Conservation (phyloP, 1,284 basidiomycete species). For the Pseudozyma flocculosa region DNA sequence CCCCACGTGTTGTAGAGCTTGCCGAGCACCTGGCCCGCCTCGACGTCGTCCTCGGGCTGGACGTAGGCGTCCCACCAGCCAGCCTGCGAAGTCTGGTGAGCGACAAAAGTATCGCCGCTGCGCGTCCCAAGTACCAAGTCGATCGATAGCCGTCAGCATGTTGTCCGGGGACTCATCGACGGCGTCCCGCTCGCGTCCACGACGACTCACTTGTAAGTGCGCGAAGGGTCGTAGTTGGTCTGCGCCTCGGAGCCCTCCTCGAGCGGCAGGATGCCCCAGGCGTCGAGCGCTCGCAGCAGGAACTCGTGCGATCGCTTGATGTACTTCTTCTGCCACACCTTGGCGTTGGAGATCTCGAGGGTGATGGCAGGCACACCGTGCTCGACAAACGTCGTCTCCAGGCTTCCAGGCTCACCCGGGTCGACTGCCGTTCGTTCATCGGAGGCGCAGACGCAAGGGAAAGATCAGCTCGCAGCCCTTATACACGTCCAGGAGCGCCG, state of each 20-base stretch:
- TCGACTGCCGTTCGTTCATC: not conserved
- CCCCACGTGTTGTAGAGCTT: slow-evolving; percentile 1
- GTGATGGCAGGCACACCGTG: not conserved
- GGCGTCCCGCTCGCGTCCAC: too few relatives aligned
- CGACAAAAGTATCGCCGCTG: not conserved
- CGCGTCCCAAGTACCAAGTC: not conserved
- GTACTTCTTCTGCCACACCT: not conserved
- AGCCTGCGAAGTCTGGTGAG: not conserved
- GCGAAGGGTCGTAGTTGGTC: not conserved
- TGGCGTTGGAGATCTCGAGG: slow-evolving; percentile 1
- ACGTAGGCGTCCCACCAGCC: not conserved
- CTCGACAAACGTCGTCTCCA: slow-evolving; percentile 1
- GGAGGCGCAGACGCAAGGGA: too few relatives aligned
- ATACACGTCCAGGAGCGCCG: not conserved
- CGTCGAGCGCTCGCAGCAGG: not conserved
- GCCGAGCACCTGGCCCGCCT: not conserved
- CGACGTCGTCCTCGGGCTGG: not conserved
- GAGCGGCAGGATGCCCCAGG: slow-evolving; percentile 1
- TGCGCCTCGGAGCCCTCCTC: not conserved
- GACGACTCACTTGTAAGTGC: not conserved
- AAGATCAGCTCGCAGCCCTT: too few relatives aligned
- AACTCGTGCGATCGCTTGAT: not conserved
- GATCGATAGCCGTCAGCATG: too few relatives aligned
- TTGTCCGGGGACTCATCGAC: too few relatives aligned
- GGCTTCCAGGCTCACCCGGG: not conserved